phyloP scores from a whole-genome alignment of 2,329 filamentous ascomycete genomes.

The Trichoderma guizhouense region DNA sequence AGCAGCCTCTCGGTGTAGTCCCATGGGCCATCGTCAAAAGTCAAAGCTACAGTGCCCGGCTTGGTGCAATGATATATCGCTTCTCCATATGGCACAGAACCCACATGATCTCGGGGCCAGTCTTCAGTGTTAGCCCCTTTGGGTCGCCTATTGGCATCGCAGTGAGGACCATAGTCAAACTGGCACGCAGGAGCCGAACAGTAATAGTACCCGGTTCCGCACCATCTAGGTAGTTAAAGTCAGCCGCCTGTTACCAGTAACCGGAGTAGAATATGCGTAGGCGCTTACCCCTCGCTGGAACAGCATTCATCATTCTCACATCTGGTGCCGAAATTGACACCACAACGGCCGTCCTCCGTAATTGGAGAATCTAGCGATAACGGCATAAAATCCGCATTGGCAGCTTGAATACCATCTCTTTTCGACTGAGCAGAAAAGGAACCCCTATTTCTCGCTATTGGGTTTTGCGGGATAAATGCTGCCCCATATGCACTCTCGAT shows the following conservation, averaged over 20 bases:
- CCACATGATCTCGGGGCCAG: conserved; percentile 51
- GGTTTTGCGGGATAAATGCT: background rate
- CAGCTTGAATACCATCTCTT: background rate
- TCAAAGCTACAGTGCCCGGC: conserved; percentile 40
- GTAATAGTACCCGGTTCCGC: conserved; percentile 51
- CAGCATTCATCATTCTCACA: conserved; percentile 39
- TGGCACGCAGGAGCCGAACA: conserved; percentile 61
- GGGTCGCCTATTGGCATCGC: conserved; percentile 55
- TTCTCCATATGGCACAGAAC: conserved; percentile 54
- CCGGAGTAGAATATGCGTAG: background rate
- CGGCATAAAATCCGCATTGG: background rate
- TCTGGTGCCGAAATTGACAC: conserved; percentile 35
- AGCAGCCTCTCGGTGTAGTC: conserved; percentile 42
- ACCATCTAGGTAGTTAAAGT: conserved; percentile 43
- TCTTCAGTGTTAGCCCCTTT: conserved; percentile 52
- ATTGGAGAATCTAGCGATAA: conserved; percentile 20
- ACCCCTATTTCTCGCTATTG: background rate
- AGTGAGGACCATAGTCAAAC: conserved; percentile 57
- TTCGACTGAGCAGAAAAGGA: background rate
- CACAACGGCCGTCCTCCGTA: conserved; percentile 41
- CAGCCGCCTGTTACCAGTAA: too few species aligned
- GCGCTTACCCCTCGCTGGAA: conserved; percentile 39
- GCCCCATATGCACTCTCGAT: background rate
- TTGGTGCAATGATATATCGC: conserved; percentile 41
- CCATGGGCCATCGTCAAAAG: conserved; percentile 47